Base-by-base conservation (phyloP, 495 filamentous ascomycete genomes). In the Penicillium paxilli region DNA sequence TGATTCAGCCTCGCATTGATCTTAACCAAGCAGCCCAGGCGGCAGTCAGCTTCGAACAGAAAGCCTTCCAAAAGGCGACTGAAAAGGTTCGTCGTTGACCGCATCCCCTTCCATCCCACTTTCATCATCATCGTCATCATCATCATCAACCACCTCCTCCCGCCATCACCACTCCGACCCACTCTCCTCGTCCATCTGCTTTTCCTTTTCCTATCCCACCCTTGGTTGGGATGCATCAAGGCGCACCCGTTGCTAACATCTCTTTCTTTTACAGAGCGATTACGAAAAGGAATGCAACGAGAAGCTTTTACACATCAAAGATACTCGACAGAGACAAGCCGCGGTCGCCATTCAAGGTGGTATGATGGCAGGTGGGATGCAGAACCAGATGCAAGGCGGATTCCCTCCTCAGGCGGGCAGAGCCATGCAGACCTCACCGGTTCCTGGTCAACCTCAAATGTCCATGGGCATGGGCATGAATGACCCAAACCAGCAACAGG, bases 331-430 rank as follows among this genome's bases (percentile, higher is more conserved):
- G 17, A 65, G 73, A 64, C 77, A 81, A 55, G 69, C 76, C 14
- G 70, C 71, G 12, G 68, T 71, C 28, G 66, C 72, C 40, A 47
- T 62, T n/a, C 72, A 78, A 56, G 69, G 71, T 49, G 70, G 71
- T 26, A 77, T 79, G 68, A 77, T 73, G 51, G 64, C 62, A 25
- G 67, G 68, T n/a, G 62, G 65, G 4, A 71, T 68, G 49, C 77
- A 75, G 48, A 71, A 66, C 55, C 71, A 73, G 51, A 58, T 72
- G 19, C 68, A 64, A 21, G 63, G 65, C 11, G 69, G 59, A 22
- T 83, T 83, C 46, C 71, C 76, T 6, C 76, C 74, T 12, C 83
- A 83, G 40, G 69, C 84, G 59, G 80, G 77, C 49, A 74, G 70
- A 8, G 76, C 58, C 25, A 75, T 84, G 71, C 81, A 83, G 52